Conservation (phyloP, 208 protist species). For the Trypanosoma conorhini region DNA sequence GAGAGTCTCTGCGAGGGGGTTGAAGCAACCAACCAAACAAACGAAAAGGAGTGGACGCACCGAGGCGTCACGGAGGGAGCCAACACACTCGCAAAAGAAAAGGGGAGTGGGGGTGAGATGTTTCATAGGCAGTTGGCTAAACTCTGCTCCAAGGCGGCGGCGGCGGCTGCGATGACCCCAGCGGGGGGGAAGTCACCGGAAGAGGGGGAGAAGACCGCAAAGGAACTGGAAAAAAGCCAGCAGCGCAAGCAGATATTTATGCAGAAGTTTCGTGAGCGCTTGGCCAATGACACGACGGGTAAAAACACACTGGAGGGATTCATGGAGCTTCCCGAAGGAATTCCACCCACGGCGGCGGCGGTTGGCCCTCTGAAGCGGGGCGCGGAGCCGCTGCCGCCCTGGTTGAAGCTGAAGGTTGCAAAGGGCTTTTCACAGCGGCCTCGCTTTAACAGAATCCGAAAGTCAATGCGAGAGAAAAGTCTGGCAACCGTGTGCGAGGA, state of each 20-base stretch:
- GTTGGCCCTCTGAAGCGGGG: slow-evolving; percentile 82
- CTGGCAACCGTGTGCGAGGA: slow-evolving; percentile 93
- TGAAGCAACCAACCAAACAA: no score
- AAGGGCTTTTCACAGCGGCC: slow-evolving; percentile 78
- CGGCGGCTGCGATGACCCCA: slow-evolving; percentile 11
- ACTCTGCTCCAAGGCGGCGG: not conserved
- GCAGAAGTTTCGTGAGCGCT: slow-evolving; percentile 67
- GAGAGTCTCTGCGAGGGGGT: not conserved
- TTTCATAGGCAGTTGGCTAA: slow-evolving; percentile 24
- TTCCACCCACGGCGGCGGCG: slow-evolving; percentile 58
- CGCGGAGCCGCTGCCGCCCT: slow-evolving; percentile 85
- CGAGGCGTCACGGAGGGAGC: not conserved
- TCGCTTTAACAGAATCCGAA: slow-evolving; percentile 82
- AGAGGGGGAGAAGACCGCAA: slow-evolving; percentile 12
- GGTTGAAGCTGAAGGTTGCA: slow-evolving; percentile 91
- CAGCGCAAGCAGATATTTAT: slow-evolving; percentile 77
- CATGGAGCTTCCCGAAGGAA: slow-evolving; percentile 70
- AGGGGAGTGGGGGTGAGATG: slow-evolving; percentile 7
- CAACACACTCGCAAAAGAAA: not conserved
- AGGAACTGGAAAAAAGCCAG: slow-evolving; percentile 43
- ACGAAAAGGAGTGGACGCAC: not conserved
- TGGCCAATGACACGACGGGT: slow-evolving; percentile 64
- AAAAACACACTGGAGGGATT: slow-evolving; percentile 80
- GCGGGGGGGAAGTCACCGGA: not conserved
- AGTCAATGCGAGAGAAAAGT: slow-evolving; percentile 81